Evolutionary conservation across 2,329 filamentous ascomycete species (phyloP).

Genomic region (Trichoderma brevicompactum): DNA sequence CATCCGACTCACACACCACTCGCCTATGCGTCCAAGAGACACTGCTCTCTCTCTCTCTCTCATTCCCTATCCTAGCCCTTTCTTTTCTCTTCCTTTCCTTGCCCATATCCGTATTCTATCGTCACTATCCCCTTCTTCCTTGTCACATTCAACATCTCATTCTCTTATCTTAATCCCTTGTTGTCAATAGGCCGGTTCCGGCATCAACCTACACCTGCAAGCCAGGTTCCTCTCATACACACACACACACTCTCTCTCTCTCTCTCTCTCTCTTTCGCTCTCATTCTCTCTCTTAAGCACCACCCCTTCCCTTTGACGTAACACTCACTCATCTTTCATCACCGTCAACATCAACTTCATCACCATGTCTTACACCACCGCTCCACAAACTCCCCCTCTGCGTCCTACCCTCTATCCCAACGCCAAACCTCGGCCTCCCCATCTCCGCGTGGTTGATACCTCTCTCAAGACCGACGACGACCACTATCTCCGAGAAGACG

Average conservation of each 20-base stretch:
- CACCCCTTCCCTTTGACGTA: background rate
- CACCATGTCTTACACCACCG: constrained; percentile 11
- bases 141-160: background rate
- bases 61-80: background rate
- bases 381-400: constrained; percentile 22
- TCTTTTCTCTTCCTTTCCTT: too few relatives aligned
- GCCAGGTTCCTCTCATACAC: background rate
- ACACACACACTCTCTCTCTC: background rate
- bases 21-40: constrained; percentile 14
- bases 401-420: constrained; percentile 1
- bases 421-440: background rate
- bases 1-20: constrained; percentile 14
- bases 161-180: background rate
- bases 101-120: too few relatives aligned
- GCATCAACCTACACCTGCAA: constrained; percentile 1
- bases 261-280: background rate
- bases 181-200: background rate
- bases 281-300: background rate
- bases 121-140: too few relatives aligned
- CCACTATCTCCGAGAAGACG: background rate
- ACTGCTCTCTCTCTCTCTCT: background rate
- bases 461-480: background rate
- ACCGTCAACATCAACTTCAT: background rate
- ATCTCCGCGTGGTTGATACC: constrained; percentile 20
- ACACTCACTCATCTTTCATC: background rate